Conservation (phyloP, 768 basidiomycete species). For the Amanita jacksonii region DNA sequence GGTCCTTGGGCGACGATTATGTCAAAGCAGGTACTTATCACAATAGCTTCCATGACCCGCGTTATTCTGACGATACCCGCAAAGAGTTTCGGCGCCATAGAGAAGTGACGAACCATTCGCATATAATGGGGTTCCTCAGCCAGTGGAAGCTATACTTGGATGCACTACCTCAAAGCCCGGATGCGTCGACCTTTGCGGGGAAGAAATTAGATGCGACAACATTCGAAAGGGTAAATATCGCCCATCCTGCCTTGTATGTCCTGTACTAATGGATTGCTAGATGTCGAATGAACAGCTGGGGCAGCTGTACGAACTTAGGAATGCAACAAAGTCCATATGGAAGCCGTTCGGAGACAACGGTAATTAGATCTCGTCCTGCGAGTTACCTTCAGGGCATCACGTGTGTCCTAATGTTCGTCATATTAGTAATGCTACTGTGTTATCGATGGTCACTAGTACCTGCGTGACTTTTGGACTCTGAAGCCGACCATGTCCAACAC, state of each 20-base stretch:
- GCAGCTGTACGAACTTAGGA: slow-evolving; percentile 93
- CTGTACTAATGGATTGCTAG: slow-evolving; percentile 25
- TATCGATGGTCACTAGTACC: slow-evolving; percentile 1
- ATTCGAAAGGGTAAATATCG: slow-evolving; percentile 59
- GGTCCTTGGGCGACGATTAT: slow-evolving; percentile 77
- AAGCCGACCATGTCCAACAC: slow-evolving; percentile 25
- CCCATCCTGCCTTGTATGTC: not conserved
- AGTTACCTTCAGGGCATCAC: slow-evolving; percentile 10
- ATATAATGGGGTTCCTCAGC: slow-evolving; percentile 90
- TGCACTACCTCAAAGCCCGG: slow-evolving; percentile 40
- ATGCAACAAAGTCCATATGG: slow-evolving; percentile 83
- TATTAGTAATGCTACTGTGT: not conserved
- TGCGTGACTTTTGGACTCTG: too few relatives aligned
- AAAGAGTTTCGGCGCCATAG: slow-evolving; percentile 89
- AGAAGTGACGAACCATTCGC: slow-evolving; percentile 70
- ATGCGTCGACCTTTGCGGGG: slow-evolving; percentile 42
- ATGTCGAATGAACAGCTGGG: slow-evolving; percentile 88
- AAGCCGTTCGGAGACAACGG: slow-evolving; percentile 37
- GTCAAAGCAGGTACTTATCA: slow-evolving; percentile 58
- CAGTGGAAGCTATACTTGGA: slow-evolving; percentile 96
- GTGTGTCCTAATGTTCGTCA: slow-evolving; percentile 3
- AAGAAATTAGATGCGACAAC: slow-evolving; percentile 60
- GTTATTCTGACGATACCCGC: slow-evolving; percentile 3
- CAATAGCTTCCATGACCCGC: not conserved
- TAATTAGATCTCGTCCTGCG: too few relatives aligned